These are phyloP conservation scores for Nematodospora anomalae DNA, from an alignment of 1,139 yeast species.

Conservation along the genomic window DNA sequence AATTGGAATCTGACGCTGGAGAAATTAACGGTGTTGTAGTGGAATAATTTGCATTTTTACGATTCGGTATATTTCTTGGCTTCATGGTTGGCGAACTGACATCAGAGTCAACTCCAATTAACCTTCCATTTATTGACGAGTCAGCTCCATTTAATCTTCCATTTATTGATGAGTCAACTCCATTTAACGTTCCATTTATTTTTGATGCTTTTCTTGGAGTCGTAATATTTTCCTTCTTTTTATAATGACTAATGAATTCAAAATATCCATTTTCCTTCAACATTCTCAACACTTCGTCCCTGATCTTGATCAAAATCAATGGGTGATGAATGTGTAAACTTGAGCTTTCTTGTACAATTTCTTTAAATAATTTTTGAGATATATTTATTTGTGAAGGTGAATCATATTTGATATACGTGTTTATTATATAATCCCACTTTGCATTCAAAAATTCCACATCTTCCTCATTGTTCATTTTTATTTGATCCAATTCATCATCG, in stretches of 20 bases:
- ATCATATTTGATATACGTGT: slow-evolving; percentile 29
- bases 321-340: slow-evolving; percentile 39
- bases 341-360: slow-evolving; percentile 30
- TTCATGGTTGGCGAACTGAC: slow-evolving; percentile 2
- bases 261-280: slow-evolving; percentile 47
- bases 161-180: neutral
- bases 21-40: slow-evolving; percentile 7
- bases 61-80: slow-evolving; percentile 3
- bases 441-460: slow-evolving; percentile 18
- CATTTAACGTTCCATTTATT: neutral
- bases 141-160: neutral
- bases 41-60: slow-evolving; percentile 6
- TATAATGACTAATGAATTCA: slow-evolving; percentile 15
- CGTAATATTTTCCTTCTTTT: slow-evolving; percentile 3
- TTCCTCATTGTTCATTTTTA: slow-evolving; percentile 12
- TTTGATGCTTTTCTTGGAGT: neutral
- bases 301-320: slow-evolving; percentile 37
- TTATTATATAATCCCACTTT: slow-evolving; percentile 34
- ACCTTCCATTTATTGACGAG: neutral
- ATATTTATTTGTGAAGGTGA: slow-evolving; percentile 49
- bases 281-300: slow-evolving; percentile 42
- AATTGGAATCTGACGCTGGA: slow-evolving; percentile 3
- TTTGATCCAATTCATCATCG: slow-evolving; percentile 1
- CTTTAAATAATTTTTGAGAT: slow-evolving; percentile 33
- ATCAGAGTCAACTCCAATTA: neutral